phyloP scores from a whole-genome alignment of 1,284 basidiomycete genomes.

The Ganoderma resinaceum region DNA sequence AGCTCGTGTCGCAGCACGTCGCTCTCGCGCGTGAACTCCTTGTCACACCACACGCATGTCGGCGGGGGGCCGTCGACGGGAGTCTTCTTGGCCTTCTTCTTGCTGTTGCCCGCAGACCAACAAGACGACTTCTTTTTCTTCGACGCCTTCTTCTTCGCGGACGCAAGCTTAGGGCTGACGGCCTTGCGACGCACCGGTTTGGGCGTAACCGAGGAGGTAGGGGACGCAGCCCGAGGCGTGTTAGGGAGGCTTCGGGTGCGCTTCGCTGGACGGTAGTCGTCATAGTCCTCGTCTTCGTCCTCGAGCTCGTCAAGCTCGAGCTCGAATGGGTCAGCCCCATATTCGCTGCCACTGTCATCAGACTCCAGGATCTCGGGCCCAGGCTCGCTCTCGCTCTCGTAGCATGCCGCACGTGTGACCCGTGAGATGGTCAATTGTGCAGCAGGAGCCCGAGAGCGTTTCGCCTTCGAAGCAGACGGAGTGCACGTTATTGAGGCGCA shows the following conservation, averaged over 20 bases:
- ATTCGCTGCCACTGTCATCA: slow-evolving; percentile 9
- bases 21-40: slow-evolving; percentile 15
- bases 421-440: slow-evolving; percentile 6
- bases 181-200: slow-evolving; percentile 5
- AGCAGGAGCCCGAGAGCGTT: not conserved
- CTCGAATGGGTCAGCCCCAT: slow-evolving; percentile 3
- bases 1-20: slow-evolving; percentile 20
- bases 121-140: not conserved
- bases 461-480: not conserved
- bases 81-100: slow-evolving; percentile 6
- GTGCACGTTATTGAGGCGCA: not conserved
- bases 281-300: slow-evolving; percentile 17
- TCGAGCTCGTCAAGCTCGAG: slow-evolving; percentile 5
- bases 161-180: slow-evolving; percentile 1
- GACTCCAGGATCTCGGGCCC: slow-evolving; percentile 6
- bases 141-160: not conserved
- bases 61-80: not conserved
- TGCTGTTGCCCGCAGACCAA: not conserved
- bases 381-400: slow-evolving; percentile 8
- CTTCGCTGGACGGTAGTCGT: slow-evolving; percentile 15
- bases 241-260: slow-evolving; percentile 6
- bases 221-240: not conserved
- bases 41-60: slow-evolving; percentile 12
- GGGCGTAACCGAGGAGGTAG: not conserved
- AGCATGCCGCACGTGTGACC: slow-evolving; percentile 7